Evolutionary conservation across 83 land plant species (phyloP), one percentile per base, ranked within the genome.

Genomic region (Thuja plicata): DNA sequence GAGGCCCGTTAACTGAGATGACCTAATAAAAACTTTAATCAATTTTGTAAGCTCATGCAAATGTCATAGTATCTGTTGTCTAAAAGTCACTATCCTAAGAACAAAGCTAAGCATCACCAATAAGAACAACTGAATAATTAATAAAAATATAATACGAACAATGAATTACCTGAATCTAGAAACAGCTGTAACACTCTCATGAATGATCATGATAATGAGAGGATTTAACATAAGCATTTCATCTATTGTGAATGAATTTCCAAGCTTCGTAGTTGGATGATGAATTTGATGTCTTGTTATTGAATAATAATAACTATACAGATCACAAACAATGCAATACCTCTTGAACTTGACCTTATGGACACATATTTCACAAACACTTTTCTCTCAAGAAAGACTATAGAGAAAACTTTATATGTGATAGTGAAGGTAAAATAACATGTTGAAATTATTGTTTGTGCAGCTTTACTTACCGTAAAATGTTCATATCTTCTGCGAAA

Each of bases 401-500:
- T 27, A 6, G 32, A 43, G 32, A 8, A 45, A 45, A n/a, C 3
- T n/a, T 82, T n/a, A 46, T 82, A 12, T 45, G n/a, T 46, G 27
- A 8, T 46, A 41, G 7, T 24, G 52, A 27, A 41, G 4, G 46
- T 46, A 11, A 27, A 10, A 17, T 82, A n/a, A 82, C 4, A 81
- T 81, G 12, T 27, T 46, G 38, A 38, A 34, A 3, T 27, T 35
- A 76, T 12, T 76, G 10, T 76, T 76, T 76, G 37, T 34, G 17
- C 50, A 82, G 43, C 40, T 78, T 41, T 24, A 91, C 92, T 86
- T 90, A 97, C 99, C 79, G 93, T 95, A 85, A 97, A 97, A 87
- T 92, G 92, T 32, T 94, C 88, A 88, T 91, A 96, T 87, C 87
- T 94, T 78, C 99, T 93, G 48, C 92, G 92, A 24, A 97, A 91